Conservation (phyloP, 257 asterid species). For the Solanum pennellii region DNA sequence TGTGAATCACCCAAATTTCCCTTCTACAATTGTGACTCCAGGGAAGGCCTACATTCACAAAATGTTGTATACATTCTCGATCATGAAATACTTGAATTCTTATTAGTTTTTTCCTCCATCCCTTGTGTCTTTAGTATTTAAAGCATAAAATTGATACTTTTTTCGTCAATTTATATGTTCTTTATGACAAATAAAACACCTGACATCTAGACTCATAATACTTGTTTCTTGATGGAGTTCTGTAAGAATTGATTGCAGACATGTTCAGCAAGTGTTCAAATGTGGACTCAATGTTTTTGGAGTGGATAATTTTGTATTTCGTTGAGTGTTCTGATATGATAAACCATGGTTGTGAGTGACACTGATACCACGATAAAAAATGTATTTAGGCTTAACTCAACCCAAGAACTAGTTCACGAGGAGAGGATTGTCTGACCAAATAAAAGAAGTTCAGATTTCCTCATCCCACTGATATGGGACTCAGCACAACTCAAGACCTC, state of each 20-base stretch:
- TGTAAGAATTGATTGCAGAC: not conserved
- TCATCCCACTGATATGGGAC: not conserved
- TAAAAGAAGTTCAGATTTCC: not conserved
- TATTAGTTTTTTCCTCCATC: not conserved
- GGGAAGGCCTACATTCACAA: not conserved
- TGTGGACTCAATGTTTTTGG: not conserved
- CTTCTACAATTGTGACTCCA: not conserved
- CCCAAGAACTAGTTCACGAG: not conserved
- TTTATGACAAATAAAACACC: not conserved
- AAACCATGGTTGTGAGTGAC: not conserved
- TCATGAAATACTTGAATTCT: not conserved
- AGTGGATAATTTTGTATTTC: not conserved
- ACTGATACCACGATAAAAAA: not conserved
- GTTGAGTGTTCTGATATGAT: not conserved
- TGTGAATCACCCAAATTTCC: conserved; percentile 13
- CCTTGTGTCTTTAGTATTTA: not conserved
- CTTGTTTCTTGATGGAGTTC: not conserved
- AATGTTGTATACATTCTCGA: not conserved
- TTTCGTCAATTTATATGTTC: not conserved
- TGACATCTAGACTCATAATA: not conserved
- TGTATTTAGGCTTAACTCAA: not conserved
- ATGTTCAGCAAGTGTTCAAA: not conserved
- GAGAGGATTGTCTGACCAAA: not conserved
- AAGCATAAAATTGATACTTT: not conserved
- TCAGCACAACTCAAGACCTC: not conserved